A percentile compares a stretch with the other conserved stretches of the same genome.
Evolutionary conservation across 805 yeast genomes (phyloP).

Genomic region (Saccharomycopsis microspora): DNA sequence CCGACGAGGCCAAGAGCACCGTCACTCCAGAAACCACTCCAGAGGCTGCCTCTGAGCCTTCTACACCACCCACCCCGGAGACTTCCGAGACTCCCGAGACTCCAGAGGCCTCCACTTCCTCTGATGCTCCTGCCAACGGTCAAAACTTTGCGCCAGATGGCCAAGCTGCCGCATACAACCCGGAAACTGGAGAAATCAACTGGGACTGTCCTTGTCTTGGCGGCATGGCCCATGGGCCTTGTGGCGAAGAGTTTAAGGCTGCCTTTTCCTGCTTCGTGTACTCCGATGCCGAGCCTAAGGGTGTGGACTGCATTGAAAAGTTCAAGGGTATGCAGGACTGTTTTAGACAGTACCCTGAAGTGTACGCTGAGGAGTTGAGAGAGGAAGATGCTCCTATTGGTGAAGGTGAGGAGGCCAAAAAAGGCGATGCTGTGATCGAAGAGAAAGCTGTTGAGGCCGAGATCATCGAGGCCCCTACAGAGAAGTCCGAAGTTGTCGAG

Average conservation of each 20-base stretch:
- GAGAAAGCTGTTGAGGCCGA: slow-evolving; percentile 18
- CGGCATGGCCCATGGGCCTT: slow-evolving; percentile 94
- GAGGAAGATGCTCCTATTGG: slow-evolving; percentile 42
- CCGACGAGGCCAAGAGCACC: too few relatives aligned
- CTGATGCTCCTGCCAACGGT: not conserved
- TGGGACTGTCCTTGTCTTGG: slow-evolving; percentile 99
- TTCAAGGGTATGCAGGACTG: slow-evolving; percentile 90
- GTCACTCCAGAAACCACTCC: too few relatives aligned
- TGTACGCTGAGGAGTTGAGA: slow-evolving; percentile 82
- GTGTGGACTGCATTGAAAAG: slow-evolving; percentile 86
- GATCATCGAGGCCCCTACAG: slow-evolving; percentile 13
- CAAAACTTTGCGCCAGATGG: not conserved
- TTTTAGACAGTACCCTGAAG: slow-evolving; percentile 86
- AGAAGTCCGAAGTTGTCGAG: not conserved
- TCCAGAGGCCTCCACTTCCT: not conserved
- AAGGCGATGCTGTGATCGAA: not conserved
- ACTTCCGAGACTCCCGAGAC: not conserved
- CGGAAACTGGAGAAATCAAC: slow-evolving; percentile 96
- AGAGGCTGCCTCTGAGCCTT: not conserved
- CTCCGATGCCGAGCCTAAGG: slow-evolving; percentile 92
- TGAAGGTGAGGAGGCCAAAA: slow-evolving; percentile 3
- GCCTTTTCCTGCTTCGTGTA: slow-evolving; percentile 94
- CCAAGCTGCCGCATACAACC: slow-evolving; percentile 25
- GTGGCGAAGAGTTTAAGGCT: slow-evolving; percentile 90
- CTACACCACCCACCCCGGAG: too few relatives aligned